phyloP scores from a whole-genome alignment of 495 filamentous ascomycete genomes.

The Evernia prunastri region DNA sequence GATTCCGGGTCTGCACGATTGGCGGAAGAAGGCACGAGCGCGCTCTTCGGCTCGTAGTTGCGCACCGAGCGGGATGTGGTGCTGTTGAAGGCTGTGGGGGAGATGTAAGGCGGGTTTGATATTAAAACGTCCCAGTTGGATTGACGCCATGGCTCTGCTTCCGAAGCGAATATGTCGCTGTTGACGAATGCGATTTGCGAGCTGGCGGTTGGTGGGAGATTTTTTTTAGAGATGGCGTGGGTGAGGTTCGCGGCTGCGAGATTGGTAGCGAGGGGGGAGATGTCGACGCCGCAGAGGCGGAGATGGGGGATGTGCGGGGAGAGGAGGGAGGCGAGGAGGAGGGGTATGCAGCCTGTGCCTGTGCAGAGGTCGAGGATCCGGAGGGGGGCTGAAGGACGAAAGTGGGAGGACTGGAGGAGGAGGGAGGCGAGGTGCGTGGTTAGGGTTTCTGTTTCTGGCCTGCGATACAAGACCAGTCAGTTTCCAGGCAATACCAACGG shows the following conservation, averaged over 20 bases:
- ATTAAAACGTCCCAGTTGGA: conserved; percentile 61
- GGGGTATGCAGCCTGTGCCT: conserved; percentile 83
- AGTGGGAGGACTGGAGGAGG: conserved; percentile 28
- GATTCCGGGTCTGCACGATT: too few species aligned
- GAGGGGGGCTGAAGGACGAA: conserved; percentile 29
- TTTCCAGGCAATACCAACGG: neutral
- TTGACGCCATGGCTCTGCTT: neutral
- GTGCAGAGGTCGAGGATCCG: conserved; percentile 80
- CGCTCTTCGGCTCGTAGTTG: conserved; percentile 68
- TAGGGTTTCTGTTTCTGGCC: conserved; percentile 67
- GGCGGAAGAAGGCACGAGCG: conserved; percentile 55
- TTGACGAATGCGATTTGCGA: conserved; percentile 44
- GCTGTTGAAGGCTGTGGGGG: conserved; percentile 47
- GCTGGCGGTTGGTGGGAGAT: conserved; percentile 29
- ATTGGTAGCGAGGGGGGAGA: conserved; percentile 45
- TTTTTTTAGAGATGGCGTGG: conserved; percentile 40
- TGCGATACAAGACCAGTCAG: conserved; percentile 21
- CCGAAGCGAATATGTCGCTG: conserved; percentile 48
- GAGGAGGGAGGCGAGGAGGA: conserved; percentile 60
- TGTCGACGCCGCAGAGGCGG: conserved; percentile 39
- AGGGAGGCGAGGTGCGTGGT: conserved; percentile 49
- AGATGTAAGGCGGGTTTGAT: conserved; percentile 91
- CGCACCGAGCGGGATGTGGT: conserved; percentile 67
- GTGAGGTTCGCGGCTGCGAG: conserved; percentile 56
- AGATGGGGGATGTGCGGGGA: conserved; percentile 27